These are phyloP conservation scores for Rosa chinensis DNA, from an alignment of 306 rosid genomes.

Conservation along the genomic window DNA sequence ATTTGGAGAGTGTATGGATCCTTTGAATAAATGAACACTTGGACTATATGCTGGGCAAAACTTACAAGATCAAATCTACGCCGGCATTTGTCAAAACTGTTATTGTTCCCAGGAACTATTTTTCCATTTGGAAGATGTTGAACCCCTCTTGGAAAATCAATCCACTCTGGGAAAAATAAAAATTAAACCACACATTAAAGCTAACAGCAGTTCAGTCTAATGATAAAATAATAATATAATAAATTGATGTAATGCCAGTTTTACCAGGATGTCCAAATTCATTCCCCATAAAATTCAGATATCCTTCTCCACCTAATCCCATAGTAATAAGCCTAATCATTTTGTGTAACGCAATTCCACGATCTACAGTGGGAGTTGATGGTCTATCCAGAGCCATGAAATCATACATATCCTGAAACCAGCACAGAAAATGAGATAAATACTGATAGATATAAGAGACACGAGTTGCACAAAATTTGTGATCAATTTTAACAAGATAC, in stretches of 20 bases:
- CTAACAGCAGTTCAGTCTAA: slow-evolving; percentile 17
- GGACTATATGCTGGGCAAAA: slow-evolving; percentile 11
- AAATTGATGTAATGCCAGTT: slow-evolving; percentile 2
- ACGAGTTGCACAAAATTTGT: slow-evolving; percentile 5
- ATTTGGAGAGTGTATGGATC: background rate
- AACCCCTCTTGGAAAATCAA: slow-evolving; percentile 91
- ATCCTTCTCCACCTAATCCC: slow-evolving; percentile 98
- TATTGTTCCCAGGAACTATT: slow-evolving; percentile 63
- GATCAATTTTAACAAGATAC: background rate
- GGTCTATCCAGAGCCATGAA: slow-evolving; percentile 92
- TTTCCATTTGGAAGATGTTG: slow-evolving; percentile 68
- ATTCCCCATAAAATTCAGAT: slow-evolving; percentile 98
- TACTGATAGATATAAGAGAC: background rate
- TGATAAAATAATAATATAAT: slow-evolving; percentile 1
- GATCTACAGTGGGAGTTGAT: slow-evolving; percentile 78
- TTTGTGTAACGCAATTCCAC: slow-evolving; percentile 96
- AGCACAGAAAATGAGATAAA: slow-evolving; percentile 18
- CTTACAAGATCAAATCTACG: slow-evolving; percentile 97
- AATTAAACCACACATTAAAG: slow-evolving; percentile 6
- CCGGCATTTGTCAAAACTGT: slow-evolving; percentile 88
- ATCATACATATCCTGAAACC: slow-evolving; percentile 94
- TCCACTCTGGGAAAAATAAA: slow-evolving; percentile 72
- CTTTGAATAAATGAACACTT: background rate
- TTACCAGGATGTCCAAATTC: slow-evolving; percentile 99
- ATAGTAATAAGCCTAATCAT: slow-evolving; percentile 97